These are phyloP conservation scores for Salvia sclarea DNA, from an alignment of 305 asterid genomes.

Conservation along the genomic window DNA sequence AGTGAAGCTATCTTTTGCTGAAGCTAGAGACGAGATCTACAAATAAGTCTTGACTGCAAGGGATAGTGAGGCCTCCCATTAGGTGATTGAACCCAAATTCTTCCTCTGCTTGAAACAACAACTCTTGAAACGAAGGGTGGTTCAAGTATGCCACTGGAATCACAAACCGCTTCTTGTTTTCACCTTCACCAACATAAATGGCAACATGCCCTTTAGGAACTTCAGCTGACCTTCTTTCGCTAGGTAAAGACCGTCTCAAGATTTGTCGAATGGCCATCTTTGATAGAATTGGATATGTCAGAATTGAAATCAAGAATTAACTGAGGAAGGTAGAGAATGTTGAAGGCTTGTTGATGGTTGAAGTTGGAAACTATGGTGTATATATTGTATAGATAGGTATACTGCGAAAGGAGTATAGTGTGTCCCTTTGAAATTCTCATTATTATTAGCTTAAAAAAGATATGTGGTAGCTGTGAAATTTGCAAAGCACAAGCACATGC, in stretches of 20 bases:
- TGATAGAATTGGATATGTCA: background rate
- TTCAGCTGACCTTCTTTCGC: slow-evolving; percentile 32
- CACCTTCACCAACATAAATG: slow-evolving; percentile 45
- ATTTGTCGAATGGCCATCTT: slow-evolving; percentile 32
- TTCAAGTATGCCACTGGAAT: slow-evolving; percentile 47
- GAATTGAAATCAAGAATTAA: background rate
- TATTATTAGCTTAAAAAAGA: too few relatives aligned
- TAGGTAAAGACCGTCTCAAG: slow-evolving; percentile 31
- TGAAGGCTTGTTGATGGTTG: too few relatives aligned
- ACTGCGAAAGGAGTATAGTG: too few relatives aligned
- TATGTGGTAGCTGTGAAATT: too few relatives aligned
- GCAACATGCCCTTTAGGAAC: slow-evolving; percentile 44
- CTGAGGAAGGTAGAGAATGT: too few relatives aligned
- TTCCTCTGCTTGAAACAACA: slow-evolving; percentile 28
- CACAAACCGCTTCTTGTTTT: slow-evolving; percentile 27
- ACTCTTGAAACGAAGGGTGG: slow-evolving; percentile 38
- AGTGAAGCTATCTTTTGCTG: background rate
- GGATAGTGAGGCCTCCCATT: slow-evolving; percentile 35
- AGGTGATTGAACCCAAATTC: slow-evolving; percentile 35
- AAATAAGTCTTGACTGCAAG: slow-evolving; percentile 28
- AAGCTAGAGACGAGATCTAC: slow-evolving; percentile 19
- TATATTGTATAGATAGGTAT: too few relatives aligned
- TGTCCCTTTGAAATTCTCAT: too few relatives aligned
- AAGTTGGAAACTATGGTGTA: too few relatives aligned
- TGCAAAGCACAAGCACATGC: too few relatives aligned